Conservation (phyloP, 495 filamentous ascomycete species). For the Penicillium canescens region DNA sequence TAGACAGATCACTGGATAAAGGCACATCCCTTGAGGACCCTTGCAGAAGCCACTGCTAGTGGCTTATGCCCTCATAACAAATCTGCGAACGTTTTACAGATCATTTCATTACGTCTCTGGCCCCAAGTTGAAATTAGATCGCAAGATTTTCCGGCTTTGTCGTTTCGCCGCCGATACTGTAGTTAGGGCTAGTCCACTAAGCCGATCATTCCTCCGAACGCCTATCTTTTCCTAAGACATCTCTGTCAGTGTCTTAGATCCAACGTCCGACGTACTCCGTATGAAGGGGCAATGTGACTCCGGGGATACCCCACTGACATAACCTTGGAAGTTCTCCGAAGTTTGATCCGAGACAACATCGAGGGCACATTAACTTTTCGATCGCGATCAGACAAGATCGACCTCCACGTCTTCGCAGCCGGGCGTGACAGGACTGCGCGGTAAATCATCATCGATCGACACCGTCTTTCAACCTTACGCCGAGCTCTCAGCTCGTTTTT, state of each 20-base stretch:
- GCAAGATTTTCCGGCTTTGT: no score
- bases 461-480: slow-evolving; percentile 1
- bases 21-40: slow-evolving; percentile 4
- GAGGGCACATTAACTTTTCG: slow-evolving; percentile 4
- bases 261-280: no score
- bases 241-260: no score
- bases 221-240: no score
- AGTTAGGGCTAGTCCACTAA: no score
- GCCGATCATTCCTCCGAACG: no score
- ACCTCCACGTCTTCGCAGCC: not conserved
- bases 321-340: not conserved
- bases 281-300: no score
- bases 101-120: not conserved
- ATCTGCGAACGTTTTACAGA: not conserved
- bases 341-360: slow-evolving; percentile 13
- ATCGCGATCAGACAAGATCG: slow-evolving; percentile 1
- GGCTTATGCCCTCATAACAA: not conserved
- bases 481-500: not conserved
- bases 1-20: slow-evolving; percentile 5
- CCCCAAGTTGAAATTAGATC: no score
- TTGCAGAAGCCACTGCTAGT: slow-evolving; percentile 3
- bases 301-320: no score
- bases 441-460: slow-evolving; percentile 17
- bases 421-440: slow-evolving; percentile 19
- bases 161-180: no score